Percentiles rank a stretch among this genome's conserved stretches.
phyloP scores from a whole-genome alignment of 345 rosid genomes.

The Litchi chinensis region DNA sequence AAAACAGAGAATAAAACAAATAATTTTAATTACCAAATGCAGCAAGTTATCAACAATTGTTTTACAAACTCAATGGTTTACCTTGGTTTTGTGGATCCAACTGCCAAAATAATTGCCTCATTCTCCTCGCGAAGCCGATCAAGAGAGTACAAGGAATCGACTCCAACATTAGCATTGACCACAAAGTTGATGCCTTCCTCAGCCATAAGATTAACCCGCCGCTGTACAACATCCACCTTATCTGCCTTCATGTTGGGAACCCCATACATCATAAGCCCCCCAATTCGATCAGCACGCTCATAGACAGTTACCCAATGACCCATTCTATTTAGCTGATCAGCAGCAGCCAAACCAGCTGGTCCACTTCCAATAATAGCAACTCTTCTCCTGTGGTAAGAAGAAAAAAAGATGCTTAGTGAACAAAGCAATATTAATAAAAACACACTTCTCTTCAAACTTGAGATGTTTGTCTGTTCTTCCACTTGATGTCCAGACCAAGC shows the following conservation, averaged over 20 bases:
- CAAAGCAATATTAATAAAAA: background rate
- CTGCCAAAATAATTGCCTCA: constrained; percentile 87
- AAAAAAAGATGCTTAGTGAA: background rate
- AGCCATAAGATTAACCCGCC: constrained; percentile 93
- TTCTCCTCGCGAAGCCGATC: constrained; percentile 73
- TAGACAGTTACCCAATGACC: constrained; percentile 94
- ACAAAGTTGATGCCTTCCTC: constrained; percentile 86
- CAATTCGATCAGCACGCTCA: constrained; percentile 97
- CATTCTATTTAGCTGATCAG: constrained; percentile 94
- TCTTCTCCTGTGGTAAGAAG: constrained; percentile 57
- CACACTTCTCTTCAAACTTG: background rate
- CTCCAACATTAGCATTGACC: constrained; percentile 88
- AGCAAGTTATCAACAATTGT: background rate
- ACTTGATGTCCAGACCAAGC: background rate
- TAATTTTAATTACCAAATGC: background rate
- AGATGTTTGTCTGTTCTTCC: background rate
- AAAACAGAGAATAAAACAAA: background rate
- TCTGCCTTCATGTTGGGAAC: constrained; percentile 99
- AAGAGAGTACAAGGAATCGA: constrained; percentile 72
- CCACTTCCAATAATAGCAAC: constrained; percentile 95
- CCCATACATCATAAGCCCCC: constrained; percentile 99
- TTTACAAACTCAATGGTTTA: constrained; percentile 18
- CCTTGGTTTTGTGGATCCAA: constrained; percentile 99
- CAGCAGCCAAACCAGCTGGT: constrained; percentile 97
- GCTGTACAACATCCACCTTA: constrained; percentile 86